phyloP scores from a whole-genome alignment of 495 filamentous ascomycete species.

The Talaromyces trachyspermus region DNA sequence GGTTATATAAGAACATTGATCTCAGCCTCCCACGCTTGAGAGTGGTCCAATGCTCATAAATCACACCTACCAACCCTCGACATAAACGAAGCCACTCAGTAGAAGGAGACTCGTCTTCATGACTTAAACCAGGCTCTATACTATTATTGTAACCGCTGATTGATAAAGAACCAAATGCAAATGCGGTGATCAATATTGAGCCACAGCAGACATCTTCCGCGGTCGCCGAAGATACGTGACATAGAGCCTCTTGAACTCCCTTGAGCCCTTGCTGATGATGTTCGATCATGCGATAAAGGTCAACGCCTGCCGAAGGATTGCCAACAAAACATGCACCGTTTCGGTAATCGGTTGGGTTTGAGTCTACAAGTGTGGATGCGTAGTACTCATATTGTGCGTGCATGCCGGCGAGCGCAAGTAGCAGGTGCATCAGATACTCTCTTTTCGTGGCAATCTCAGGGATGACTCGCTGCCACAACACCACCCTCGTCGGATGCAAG shows the following conservation, averaged over 20 bases:
- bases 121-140: no score
- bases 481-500: constrained; percentile 8
- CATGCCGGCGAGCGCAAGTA: constrained; percentile 20
- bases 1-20: constrained; percentile 11
- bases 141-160: not conserved
- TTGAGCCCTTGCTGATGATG: constrained; percentile 21
- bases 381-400: constrained; percentile 9
- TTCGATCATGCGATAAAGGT: constrained; percentile 12
- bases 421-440: constrained; percentile 12
- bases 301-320: not conserved
- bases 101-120: not conserved
- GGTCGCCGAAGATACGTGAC: constrained; percentile 2
- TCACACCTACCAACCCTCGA: constrained; percentile 14
- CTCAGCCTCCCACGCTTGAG: constrained; percentile 13
- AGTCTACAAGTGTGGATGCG: not conserved
- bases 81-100: constrained; percentile 20
- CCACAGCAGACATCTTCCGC: constrained; percentile 14
- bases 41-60: constrained; percentile 16
- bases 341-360: not conserved
- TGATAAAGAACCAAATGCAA: constrained; percentile 19
- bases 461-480: constrained; percentile 18
- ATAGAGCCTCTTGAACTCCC: constrained; percentile 15
- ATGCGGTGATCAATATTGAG: constrained; percentile 16
- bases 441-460: constrained; percentile 9
- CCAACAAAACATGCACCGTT: no score